phyloP scores from a whole-genome alignment of 306 rosid species.

The Trifolium fragiferum region DNA sequence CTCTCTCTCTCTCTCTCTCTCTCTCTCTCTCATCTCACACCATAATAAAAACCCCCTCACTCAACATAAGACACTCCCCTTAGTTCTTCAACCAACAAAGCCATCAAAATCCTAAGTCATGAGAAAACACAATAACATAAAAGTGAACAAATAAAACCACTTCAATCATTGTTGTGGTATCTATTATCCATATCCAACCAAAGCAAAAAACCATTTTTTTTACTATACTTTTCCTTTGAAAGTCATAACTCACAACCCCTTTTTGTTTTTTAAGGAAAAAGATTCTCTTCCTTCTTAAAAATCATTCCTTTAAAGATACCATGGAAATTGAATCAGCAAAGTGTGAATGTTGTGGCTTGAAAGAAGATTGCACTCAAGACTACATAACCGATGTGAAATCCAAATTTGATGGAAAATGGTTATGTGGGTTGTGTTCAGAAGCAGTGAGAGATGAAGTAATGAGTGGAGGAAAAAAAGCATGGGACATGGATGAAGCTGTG shows the following conservation, averaged over 20 bases:
- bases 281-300: slow-evolving; percentile 14
- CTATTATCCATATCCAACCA: slow-evolving; percentile 40
- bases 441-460: slow-evolving; percentile 91
- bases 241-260: slow-evolving; percentile 20
- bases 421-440: slow-evolving; percentile 97
- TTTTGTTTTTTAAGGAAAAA: slow-evolving; percentile 38
- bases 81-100: slow-evolving; percentile 55
- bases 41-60: slow-evolving; percentile 45
- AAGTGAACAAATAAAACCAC: slow-evolving; percentile 47
- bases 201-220: slow-evolving; percentile 38
- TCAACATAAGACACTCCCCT: slow-evolving; percentile 46
- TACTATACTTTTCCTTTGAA: slow-evolving; percentile 5
- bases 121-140: slow-evolving; percentile 37
- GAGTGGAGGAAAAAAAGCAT: slow-evolving; percentile 58
- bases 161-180: slow-evolving; percentile 53
- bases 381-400: slow-evolving; percentile 73
- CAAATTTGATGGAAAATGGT: slow-evolving; percentile 89
- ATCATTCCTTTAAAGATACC: slow-evolving; percentile 19
- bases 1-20: slow-evolving; percentile 22
- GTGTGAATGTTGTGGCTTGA: slow-evolving; percentile 96
- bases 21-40: slow-evolving; percentile 44
- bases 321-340: slow-evolving; percentile 87
- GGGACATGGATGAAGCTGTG: slow-evolving; percentile 87
- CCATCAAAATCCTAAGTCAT: slow-evolving; percentile 42
- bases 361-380: slow-evolving; percentile 94